A percentile compares a stretch with the other conserved stretches of the same genome.
phyloP scores from a whole-genome alignment of 108 stramenopile genomes.

The Heterococcus sp. region DNA sequence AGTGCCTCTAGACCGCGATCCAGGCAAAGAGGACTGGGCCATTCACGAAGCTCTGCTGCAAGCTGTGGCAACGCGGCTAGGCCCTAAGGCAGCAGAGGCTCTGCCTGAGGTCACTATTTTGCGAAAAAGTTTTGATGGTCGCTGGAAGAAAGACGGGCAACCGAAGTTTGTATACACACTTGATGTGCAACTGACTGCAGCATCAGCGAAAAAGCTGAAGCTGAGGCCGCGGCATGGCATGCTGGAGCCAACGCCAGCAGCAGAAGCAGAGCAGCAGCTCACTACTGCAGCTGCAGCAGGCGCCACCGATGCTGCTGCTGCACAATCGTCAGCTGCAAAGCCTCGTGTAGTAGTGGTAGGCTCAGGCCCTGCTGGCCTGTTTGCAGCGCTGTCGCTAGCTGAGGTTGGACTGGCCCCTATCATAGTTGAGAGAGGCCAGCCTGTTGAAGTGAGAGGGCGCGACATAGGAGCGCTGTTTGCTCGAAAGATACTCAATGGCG shows the following conservation, averaged over 20 bases:
- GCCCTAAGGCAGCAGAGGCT: background rate
- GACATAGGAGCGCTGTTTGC: constrained; percentile 83
- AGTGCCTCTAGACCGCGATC: constrained; percentile 24
- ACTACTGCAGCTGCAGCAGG: constrained; percentile 1
- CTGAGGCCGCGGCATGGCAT: constrained; percentile 36
- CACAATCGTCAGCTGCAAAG: background rate
- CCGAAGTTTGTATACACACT: constrained; percentile 14
- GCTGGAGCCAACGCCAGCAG: constrained; percentile 9
- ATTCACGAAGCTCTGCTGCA: constrained; percentile 16
- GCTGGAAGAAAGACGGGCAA: constrained; percentile 18
- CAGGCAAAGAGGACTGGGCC: constrained; percentile 37
- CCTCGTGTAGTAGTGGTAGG: constrained; percentile 42
- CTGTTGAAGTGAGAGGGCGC: constrained; percentile 79
- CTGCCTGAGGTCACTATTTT: constrained; percentile 3
- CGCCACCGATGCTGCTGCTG: background rate
- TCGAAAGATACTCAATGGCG: constrained; percentile 45
- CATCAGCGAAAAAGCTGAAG: constrained; percentile 3
- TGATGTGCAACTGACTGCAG: constrained; percentile 10
- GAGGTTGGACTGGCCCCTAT: constrained; percentile 1
- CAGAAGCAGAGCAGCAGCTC: constrained; percentile 9
- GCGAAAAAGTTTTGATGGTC: constrained; percentile 49
- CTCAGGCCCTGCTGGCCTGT: constrained; percentile 79
- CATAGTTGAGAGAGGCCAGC: constrained; percentile 34
- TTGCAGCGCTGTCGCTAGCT: constrained; percentile 77
- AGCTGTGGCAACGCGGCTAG: background rate